These are phyloP conservation scores for Teratosphaeria destructans DNA, from an alignment of 2,329 filamentous ascomycete genomes.

Conservation along the genomic window DNA sequence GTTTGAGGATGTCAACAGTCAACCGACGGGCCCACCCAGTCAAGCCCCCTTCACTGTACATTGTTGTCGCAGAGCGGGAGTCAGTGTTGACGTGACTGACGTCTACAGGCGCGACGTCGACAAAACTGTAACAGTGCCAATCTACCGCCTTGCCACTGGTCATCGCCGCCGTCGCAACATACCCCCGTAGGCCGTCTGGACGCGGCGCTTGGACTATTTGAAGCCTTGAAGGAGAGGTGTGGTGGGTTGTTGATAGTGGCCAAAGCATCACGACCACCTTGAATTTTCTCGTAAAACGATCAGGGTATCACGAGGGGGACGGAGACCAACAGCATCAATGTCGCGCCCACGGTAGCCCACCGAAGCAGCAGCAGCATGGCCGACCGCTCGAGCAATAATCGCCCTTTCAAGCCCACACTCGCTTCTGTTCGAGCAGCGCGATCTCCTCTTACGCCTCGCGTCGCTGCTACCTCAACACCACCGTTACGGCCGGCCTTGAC, in stretches of 20 bases:
- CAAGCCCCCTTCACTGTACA: not conserved
- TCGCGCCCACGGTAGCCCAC: not conserved
- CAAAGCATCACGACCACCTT: not conserved
- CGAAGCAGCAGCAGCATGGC: not conserved
- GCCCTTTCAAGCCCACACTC: conserved; percentile 59
- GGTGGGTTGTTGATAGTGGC: not conserved
- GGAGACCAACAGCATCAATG: not conserved
- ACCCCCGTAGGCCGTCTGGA: not conserved
- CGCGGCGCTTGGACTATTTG: not conserved
- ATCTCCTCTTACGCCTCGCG: conserved; percentile 49
- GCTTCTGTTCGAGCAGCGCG: conserved; percentile 48
- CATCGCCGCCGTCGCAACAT: not conserved
- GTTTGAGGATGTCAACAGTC: not conserved
- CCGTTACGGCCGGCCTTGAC: conserved; percentile 22
- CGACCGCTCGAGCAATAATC: conserved; percentile 36
- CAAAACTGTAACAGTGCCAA: not conserved
- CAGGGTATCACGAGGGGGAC: not conserved
- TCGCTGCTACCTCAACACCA: conserved; percentile 26
- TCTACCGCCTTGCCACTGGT: not conserved
- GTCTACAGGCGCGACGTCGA: not conserved
- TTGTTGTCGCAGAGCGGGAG: not conserved
- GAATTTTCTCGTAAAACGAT: not conserved
- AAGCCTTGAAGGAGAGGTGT: not conserved
- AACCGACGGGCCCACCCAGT: not conserved
- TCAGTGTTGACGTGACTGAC: not conserved